phyloP scores from a whole-genome alignment of 2,329 filamentous ascomycete species.

The Colletotrichum acutatum region DNA sequence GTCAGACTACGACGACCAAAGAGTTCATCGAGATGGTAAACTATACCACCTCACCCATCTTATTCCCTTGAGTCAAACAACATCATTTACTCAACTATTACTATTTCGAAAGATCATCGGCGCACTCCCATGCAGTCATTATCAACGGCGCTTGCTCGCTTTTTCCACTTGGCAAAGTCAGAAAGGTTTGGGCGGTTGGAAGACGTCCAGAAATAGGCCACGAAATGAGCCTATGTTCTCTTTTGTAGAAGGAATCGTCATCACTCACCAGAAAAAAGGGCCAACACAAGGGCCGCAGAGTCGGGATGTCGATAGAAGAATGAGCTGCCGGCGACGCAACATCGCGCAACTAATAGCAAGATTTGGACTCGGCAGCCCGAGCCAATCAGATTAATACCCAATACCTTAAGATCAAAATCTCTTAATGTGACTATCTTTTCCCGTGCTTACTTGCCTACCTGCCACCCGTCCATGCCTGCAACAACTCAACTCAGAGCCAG shows the following conservation, averaged over 20 bases:
- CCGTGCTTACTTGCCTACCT: not conserved
- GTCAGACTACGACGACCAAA: not conserved
- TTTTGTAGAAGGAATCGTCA: constrained; percentile 2
- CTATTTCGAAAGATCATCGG: not conserved
- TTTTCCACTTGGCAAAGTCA: constrained; percentile 7
- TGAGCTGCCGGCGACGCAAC: not conserved
- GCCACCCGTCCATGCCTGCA: not conserved
- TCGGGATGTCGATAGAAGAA: not conserved
- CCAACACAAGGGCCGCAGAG: not conserved
- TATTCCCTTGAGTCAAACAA: not conserved
- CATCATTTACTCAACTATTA: not conserved
- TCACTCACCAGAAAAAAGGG: not conserved
- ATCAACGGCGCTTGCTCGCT: not conserved
- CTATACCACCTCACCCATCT: not conserved
- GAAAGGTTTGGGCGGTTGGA: not conserved
- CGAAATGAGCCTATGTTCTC: not conserved
- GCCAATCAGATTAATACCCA: not conserved
- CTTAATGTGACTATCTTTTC: not conserved
- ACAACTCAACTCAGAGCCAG: too few relatives aligned
- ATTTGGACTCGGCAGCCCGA: not conserved
- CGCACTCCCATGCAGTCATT: constrained; percentile 3
- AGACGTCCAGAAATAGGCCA: not conserved
- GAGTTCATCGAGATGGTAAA: not conserved
- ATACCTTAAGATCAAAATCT: not conserved
- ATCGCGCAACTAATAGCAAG: not conserved